Percentiles rank a stretch among this genome's conserved stretches.
These are phyloP conservation scores for Umbelopsis vinacea DNA, from an alignment of 192 early-diverging fungal genomes.

Conservation along the genomic window DNA sequence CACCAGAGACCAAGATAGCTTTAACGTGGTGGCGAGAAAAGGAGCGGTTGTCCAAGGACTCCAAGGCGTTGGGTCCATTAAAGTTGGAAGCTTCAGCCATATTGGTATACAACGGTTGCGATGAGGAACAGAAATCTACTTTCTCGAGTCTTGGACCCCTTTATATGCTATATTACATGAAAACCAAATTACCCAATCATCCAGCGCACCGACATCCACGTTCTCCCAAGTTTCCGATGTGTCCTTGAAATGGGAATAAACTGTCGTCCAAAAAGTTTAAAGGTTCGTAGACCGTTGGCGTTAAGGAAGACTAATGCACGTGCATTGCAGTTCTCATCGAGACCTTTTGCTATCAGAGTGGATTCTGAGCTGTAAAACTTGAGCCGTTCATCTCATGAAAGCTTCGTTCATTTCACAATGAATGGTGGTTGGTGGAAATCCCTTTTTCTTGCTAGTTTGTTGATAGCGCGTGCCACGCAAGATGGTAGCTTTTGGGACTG, in stretches of 20 bases:
- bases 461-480: no score
- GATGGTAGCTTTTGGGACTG: no score
- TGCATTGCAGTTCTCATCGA: no score
- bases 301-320: no score
- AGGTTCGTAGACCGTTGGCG: neutral
- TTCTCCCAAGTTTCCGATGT: neutral
- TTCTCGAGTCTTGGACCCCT: neutral
- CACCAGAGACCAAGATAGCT: conserved; percentile 65
- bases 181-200: neutral
- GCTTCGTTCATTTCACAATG: no score
- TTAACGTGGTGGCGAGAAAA: conserved; percentile 11
- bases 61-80: neutral
- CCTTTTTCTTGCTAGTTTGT: no score
- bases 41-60: conserved; percentile 23
- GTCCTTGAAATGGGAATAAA: neutral
- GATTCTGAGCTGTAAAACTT: no score
- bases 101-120: neutral
- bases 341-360: no score
- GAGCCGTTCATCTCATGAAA: no score
- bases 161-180: neutral
- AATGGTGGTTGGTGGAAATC: no score
- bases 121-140: neutral
- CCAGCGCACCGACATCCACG: neutral
- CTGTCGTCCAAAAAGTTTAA: neutral
- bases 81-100: conserved; percentile 13